Base-by-base conservation (phyloP, 257 asterid genomes). In the Ehretia macrophylla region DNA sequence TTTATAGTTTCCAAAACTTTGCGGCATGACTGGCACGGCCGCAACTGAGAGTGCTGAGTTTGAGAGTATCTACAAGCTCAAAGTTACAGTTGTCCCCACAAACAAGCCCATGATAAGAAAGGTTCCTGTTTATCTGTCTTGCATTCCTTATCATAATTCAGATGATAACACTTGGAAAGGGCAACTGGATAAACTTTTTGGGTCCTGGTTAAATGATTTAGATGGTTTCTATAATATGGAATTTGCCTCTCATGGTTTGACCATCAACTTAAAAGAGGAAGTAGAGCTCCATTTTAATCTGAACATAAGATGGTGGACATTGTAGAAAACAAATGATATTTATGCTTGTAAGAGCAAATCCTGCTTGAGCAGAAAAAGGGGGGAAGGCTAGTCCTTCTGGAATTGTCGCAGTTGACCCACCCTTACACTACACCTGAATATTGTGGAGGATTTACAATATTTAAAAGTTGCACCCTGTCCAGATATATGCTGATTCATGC, bases 21-120 rank as follows among this genome's bases (percentile, higher is more conserved):
- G 99, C 65, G 99, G 99, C 74, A 93, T 93, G 99, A 93, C 99
- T 65, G 99, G 99, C 55, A 93, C 99, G 70, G 99, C 97, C 68
- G 91, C 97, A 69, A 93, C 99, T 37, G 99, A 93, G 82, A 88
- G 83, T 60, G 81, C 99, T 58, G 99, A 93, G 72, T 93, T 93
- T 69, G 94, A 86, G 84, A 85, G 99, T 75, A 93, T 93, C 73
- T 93, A 89, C 91, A 93, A 89, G 79, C 99, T 93, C 73, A 88
- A 89, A 85, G 99, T 93, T 66, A 83, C 96, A 22, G 85, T 84
- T 80, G 97, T 93, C 64, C 99, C 99, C 52, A 93, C 99, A 69
- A 89, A 93, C 94, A 93, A 85, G 81, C 81, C 96, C 70, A 93
- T 93, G 99, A 86, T 93, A 53, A 86, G 99, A 81, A 84, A 84